Evolutionary conservation across 805 yeast species (phyloP).

Genomic region (Candida chauliodis): DNA sequence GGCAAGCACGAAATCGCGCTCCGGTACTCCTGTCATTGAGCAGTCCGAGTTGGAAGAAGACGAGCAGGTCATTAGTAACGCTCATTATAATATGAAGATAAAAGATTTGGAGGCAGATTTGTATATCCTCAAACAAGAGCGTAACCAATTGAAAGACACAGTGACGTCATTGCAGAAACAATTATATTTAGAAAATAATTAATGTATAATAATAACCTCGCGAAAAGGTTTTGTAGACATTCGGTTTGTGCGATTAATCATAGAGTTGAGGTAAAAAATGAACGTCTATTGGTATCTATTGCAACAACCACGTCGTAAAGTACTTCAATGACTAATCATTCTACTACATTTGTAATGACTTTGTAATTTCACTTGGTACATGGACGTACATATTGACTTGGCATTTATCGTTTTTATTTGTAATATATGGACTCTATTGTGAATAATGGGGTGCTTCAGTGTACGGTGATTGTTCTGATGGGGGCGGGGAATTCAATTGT

Average conservation of each 20-base stretch:
- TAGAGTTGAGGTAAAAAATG: no score
- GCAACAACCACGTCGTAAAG: no score
- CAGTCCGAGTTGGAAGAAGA: constrained; percentile 16
- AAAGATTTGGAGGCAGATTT: constrained; percentile 83
- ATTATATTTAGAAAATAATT: constrained; percentile 26
- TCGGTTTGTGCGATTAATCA: no score
- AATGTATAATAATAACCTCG: no score
- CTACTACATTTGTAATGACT: no score
- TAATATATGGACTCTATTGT: constrained; percentile 3
- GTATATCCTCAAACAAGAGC: constrained; percentile 75
- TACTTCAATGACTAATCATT: no score
- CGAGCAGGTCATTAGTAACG: constrained; percentile 30
- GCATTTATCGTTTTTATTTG: no score
- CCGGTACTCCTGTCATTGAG: constrained; percentile 21
- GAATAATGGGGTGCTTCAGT: background rate
- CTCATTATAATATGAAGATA: constrained; percentile 71
- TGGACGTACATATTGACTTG: no score
- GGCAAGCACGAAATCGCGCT: constrained; percentile 31
- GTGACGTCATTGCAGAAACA: constrained; percentile 58
- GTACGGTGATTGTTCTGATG: constrained; percentile 1
- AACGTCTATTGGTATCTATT: no score
- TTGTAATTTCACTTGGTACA: no score
- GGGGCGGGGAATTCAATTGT: constrained; percentile 3
- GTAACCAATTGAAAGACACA: constrained; percentile 70
- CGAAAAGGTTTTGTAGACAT: no score